A percentile compares a stretch with the other conserved stretches of the same genome.
These are phyloP conservation scores for Cucurbita moschata DNA, from an alignment of 306 rosid species.

Conservation along the genomic window DNA sequence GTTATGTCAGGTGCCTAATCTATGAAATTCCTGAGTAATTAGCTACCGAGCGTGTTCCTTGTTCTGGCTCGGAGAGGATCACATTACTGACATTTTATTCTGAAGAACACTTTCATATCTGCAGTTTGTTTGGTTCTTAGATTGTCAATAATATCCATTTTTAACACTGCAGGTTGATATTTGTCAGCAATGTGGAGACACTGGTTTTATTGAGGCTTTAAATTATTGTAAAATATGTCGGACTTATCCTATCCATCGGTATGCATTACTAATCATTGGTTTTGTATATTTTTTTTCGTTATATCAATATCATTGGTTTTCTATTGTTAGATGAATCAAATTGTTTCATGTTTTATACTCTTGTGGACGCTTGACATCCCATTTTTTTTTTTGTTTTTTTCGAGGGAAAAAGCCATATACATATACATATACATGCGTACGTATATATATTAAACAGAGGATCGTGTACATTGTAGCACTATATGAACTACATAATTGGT, in stretches of 20 bases:
- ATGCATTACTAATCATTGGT: background rate
- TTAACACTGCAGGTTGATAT: slow-evolving; percentile 11
- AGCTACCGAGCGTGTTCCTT: too few relatives aligned
- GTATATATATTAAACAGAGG: background rate
- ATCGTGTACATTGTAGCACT: background rate
- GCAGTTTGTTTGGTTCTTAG: background rate
- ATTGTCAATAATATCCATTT: background rate
- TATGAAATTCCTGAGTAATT: too few relatives aligned
- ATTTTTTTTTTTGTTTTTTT: background rate
- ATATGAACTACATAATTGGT: background rate
- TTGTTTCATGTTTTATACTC: background rate
- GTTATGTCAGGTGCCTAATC: too few relatives aligned
- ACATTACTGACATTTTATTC: background rate
- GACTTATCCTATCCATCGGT: slow-evolving; percentile 17
- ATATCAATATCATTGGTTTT: background rate
- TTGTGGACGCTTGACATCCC: background rate
- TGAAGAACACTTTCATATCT: background rate
- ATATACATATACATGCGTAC: background rate
- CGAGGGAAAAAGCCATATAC: background rate
- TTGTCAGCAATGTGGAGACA: slow-evolving; percentile 22
- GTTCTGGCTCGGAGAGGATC: background rate
- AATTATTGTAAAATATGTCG: slow-evolving; percentile 14
- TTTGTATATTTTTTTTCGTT: background rate
- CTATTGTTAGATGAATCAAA: background rate
- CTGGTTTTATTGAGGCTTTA: slow-evolving; percentile 14